These are phyloP conservation scores for Jacaranda mimosifolia DNA, from an alignment of 257 asterid genomes.

Conservation along the genomic window DNA sequence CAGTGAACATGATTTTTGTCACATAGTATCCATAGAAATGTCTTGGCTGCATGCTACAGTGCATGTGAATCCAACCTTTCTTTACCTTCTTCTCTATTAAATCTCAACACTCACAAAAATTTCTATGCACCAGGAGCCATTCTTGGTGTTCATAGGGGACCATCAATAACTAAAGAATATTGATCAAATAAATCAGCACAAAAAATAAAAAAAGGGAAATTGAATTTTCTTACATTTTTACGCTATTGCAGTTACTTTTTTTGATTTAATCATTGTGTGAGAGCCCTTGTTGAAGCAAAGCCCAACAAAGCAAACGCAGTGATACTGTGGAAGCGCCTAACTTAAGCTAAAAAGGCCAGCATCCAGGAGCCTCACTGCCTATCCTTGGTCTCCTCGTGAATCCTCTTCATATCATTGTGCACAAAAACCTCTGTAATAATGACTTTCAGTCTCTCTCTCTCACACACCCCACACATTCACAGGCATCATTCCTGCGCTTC, in stretches of 20 bases:
- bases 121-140: background rate
- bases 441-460: constrained; percentile 12
- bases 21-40: constrained; percentile 19
- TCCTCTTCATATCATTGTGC: constrained; percentile 34
- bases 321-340: constrained; percentile 37
- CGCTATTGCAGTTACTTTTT: constrained; percentile 4
- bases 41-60: background rate
- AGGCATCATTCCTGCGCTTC: constrained; percentile 40
- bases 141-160: background rate
- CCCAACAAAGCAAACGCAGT: constrained; percentile 29
- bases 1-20: constrained; percentile 46
- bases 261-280: constrained; percentile 46
- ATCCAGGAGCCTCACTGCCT: constrained; percentile 38
- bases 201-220: background rate
- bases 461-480: constrained; percentile 13
- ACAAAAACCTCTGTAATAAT: constrained; percentile 31
- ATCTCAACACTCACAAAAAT: background rate
- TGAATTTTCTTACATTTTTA: background rate
- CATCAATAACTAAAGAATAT: background rate
- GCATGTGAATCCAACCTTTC: constrained; percentile 30
- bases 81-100: background rate
- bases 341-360: constrained; percentile 49
- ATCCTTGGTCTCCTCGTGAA: constrained; percentile 27
- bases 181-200: background rate
- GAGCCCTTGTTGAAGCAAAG: constrained; percentile 65